Percentiles rank a stretch among this genome's conserved stretches.
These are phyloP conservation scores for Cubamyces lactineus DNA, from an alignment of 768 basidiomycete species.

Conservation along the genomic window DNA sequence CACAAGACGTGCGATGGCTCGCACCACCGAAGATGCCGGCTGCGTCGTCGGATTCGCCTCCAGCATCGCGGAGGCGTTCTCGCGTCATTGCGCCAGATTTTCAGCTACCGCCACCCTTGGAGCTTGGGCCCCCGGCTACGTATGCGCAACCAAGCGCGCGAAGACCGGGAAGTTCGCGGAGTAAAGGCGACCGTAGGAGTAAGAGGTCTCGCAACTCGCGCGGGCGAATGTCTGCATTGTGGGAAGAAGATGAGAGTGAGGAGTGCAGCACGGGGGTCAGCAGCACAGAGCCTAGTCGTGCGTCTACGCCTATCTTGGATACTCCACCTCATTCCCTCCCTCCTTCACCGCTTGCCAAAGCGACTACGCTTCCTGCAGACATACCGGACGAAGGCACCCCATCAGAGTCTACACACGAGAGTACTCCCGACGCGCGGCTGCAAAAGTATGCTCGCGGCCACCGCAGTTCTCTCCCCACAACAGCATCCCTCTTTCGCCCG, in stretches of 20 bases:
- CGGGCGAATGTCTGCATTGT: constrained; percentile 41
- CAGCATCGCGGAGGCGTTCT: constrained; percentile 12
- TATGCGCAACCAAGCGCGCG: constrained; percentile 14
- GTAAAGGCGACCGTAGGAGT: constrained; percentile 25
- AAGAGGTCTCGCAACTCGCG: constrained; percentile 29
- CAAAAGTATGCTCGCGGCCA: constrained; percentile 30
- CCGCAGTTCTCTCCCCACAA: constrained; percentile 21
- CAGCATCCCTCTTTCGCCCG: constrained; percentile 23
- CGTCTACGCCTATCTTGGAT: constrained; percentile 28
- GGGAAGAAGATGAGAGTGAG: constrained; percentile 43
- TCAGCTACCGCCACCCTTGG: constrained; percentile 18
- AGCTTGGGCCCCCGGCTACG: neutral
- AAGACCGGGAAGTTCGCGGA: constrained; percentile 16
- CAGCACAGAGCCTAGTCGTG: constrained; percentile 31
- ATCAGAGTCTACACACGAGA: constrained; percentile 24
- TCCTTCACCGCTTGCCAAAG: constrained; percentile 16
- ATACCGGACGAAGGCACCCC: constrained; percentile 14
- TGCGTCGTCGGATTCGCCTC: constrained; percentile 7
- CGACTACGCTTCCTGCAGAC: constrained; percentile 6
- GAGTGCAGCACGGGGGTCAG: constrained; percentile 32
- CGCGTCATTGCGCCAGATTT: constrained; percentile 19
- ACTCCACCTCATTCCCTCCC: constrained; percentile 21
- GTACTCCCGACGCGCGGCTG: constrained; percentile 30
- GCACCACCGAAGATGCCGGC: constrained; percentile 37
- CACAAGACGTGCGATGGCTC: constrained; percentile 70